phyloP scores from a whole-genome alignment of 2,329 filamentous ascomycete species.

The Microcyclospora tardicrescens region DNA sequence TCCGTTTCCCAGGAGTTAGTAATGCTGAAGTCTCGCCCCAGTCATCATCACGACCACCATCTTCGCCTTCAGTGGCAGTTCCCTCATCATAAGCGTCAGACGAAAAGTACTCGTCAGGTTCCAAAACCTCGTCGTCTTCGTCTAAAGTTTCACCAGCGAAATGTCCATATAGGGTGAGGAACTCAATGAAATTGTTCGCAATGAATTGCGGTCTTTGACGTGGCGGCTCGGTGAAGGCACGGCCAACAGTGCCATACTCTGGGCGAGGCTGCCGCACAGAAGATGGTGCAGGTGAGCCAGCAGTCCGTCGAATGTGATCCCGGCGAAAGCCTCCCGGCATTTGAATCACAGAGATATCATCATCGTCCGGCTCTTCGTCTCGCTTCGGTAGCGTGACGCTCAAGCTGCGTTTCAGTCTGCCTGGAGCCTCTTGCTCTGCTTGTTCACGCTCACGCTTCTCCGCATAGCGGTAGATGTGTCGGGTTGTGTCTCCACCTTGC shows the following conservation, averaged over 20 bases:
- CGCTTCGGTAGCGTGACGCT: slow-evolving; percentile 73
- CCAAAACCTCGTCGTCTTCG: slow-evolving; percentile 84
- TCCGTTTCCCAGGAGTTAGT: slow-evolving; percentile 54
- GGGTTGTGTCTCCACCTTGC: slow-evolving; percentile 87
- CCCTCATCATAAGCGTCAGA: slow-evolving; percentile 53
- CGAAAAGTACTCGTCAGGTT: slow-evolving; percentile 81
- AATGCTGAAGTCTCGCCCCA: slow-evolving; percentile 82
- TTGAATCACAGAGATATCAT: slow-evolving; percentile 77
- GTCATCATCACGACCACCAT: slow-evolving; percentile 50
- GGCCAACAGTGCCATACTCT: slow-evolving; percentile 14
- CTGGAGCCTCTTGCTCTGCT: slow-evolving; percentile 50
- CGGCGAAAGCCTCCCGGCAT: slow-evolving; percentile 86
- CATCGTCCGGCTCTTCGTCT: slow-evolving; percentile 55
- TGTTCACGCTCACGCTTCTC: slow-evolving; percentile 77
- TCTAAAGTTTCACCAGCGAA: slow-evolving; percentile 95
- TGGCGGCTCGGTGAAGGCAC: slow-evolving; percentile 13
- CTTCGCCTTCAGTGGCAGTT: slow-evolving; percentile 28
- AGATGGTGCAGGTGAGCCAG: slow-evolving; percentile 39
- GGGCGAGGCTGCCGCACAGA: slow-evolving; percentile 28
- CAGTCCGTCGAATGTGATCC: slow-evolving; percentile 70
- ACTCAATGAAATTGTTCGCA: slow-evolving; percentile 90
- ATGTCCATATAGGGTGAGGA: slow-evolving; percentile 87
- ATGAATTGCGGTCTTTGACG: slow-evolving; percentile 49
- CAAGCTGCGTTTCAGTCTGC: slow-evolving; percentile 62
- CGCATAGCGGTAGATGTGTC: slow-evolving; percentile 93